Base-by-base conservation (phyloP, 495 filamentous ascomycete species). In the Talaromyces proteolyticus region DNA sequence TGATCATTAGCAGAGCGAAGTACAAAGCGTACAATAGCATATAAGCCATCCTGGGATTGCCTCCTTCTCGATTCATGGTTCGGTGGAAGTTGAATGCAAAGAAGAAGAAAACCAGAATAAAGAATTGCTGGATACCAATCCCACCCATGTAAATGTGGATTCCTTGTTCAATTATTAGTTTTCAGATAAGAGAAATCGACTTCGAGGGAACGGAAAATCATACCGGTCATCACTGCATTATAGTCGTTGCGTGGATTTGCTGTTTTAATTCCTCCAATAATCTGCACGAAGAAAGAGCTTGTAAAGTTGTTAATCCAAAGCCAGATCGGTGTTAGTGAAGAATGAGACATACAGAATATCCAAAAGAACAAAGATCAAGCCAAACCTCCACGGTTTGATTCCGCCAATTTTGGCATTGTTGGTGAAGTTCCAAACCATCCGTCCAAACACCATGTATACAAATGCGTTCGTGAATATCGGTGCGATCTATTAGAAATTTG, bases 81-180 rank as follows among this genome's bases (percentile, higher is more conserved):
- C 56, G 38, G 22, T 75, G 69, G 55, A 79, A 78, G 11, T 50
- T 49, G 12, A 68, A 55, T n/a, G 64, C 68, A 51, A 73, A 62
- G 5, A 50, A 54, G 5, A 63, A 44, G 49, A 79, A 78, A 19
- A 70, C 23, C 0, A 74, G 19, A 45, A 78, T 74, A 53, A 77
- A 76, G 38, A 65, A 46, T 55, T 77, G 60, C 50, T 79, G 76
- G 2, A 76, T 41, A 2, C 73, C 73, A 6, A 78, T 67, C n/a
- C 75, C 76, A 14, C 59, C 68, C 73, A 74, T 78, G 57, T 77
- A 78, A 36, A 76, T 58, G 54, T 74, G 67, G 36, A 73, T 62
- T 3, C 73, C 75, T 6, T n/a, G n/a, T n/a, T n/a, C n/a, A n/a
- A n/a, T n/a, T n/a, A n/a, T n/a, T n/a, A n/a, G n/a, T n/a, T n/a